A percentile compares a stretch with the other conserved stretches of the same genome.
These are phyloP conservation scores for Globisporangium nunn DNA, from an alignment of 352 stramenopile species.

Conservation along the genomic window DNA sequence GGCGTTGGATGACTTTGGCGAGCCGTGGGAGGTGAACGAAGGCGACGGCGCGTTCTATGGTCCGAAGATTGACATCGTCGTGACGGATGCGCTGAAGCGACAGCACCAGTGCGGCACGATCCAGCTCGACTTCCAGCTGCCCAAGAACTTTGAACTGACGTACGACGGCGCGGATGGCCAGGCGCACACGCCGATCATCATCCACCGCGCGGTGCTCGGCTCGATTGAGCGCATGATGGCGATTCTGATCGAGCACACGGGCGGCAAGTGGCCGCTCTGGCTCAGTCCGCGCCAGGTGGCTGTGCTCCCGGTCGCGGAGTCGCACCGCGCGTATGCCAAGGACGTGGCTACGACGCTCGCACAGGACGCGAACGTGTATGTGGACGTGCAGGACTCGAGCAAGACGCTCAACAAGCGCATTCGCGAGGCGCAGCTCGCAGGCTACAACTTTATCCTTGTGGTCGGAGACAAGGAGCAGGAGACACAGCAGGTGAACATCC, in stretches of 20 bases:
- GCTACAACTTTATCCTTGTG: conserved; percentile 85
- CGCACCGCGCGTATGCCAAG: conserved; percentile 54
- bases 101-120: conserved; percentile 97
- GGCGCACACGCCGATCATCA: conserved; percentile 94
- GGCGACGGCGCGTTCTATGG: conserved; percentile 97
- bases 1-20: conserved; percentile 59
- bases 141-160: conserved; percentile 93
- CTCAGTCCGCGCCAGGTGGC: conserved; percentile 81
- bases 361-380: conserved; percentile 34
- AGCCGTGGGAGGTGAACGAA: conserved; percentile 87
- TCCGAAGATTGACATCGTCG: conserved; percentile 97
- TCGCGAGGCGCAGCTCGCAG: conserved; percentile 67
- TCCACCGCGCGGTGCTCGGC: conserved; percentile 95
- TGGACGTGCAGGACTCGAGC: conserved; percentile 66
- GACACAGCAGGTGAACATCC: conserved; percentile 54
- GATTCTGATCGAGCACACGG: conserved; percentile 96
- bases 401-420: conserved; percentile 86
- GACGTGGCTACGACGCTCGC: conserved; percentile 41
- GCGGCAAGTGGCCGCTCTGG: conserved; percentile 96
- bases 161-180: conserved; percentile 88
- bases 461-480: conserved; percentile 68
- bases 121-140: conserved; percentile 98
- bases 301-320: conserved; percentile 60
- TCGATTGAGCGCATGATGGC: conserved; percentile 98
- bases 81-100: conserved; percentile 94